These are phyloP conservation scores for Colletotrichum melonis DNA, from an alignment of 2,329 filamentous ascomycete genomes.

Conservation along the genomic window DNA sequence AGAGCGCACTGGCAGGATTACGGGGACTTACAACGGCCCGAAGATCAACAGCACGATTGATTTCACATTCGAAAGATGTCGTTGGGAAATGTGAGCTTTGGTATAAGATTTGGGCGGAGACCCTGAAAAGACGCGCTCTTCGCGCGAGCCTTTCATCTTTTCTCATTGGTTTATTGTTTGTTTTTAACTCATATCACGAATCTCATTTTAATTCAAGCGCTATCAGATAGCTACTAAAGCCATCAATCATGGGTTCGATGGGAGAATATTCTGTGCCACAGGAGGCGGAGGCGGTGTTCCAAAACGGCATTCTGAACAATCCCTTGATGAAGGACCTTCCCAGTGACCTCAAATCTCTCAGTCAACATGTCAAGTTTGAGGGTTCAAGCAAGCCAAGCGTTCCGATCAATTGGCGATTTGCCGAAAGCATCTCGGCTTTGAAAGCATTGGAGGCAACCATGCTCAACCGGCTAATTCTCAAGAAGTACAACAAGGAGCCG, in stretches of 20 bases:
- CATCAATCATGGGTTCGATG: slow-evolving; percentile 17
- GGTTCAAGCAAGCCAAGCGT: slow-evolving; percentile 56
- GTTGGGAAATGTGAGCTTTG: background rate
- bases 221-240: background rate
- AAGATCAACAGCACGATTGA: background rate
- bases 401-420: slow-evolving; percentile 67
- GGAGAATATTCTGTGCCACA: slow-evolving; percentile 28
- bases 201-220: background rate
- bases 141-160: background rate
- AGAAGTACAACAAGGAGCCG: slow-evolving; percentile 56
- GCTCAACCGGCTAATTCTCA: slow-evolving; percentile 54
- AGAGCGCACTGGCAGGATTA: background rate
- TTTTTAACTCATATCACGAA: background rate
- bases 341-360: slow-evolving; percentile 18
- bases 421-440: slow-evolving; percentile 62
- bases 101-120: background rate
- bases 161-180: background rate
- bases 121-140: background rate
- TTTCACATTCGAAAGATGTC: background rate
- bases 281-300: slow-evolving; percentile 27
- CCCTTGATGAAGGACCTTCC: slow-evolving; percentile 24
- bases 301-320: slow-evolving; percentile 18
- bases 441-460: slow-evolving; percentile 61
- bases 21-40: background rate
- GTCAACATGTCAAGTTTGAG: slow-evolving; percentile 49